Evolutionary conservation across 805 yeast genomes (phyloP).

Genomic region (Suhomyces tanzawaensis): DNA sequence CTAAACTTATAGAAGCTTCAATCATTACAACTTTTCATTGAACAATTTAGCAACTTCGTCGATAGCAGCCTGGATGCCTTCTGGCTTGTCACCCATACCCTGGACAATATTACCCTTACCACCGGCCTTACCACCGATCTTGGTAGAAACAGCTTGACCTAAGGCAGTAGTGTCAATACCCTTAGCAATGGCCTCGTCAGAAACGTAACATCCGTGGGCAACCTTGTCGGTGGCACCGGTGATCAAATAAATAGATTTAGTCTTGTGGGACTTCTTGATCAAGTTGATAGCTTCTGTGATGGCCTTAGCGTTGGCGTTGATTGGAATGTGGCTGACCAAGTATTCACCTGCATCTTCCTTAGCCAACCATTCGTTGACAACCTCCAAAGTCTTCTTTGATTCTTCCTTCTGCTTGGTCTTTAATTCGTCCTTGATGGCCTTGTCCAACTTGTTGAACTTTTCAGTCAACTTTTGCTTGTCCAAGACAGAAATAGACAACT

Average conservation of each 20-base stretch:
- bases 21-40: conserved; percentile 49
- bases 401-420: conserved; percentile 88
- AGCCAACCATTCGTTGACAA: conserved; percentile 66
- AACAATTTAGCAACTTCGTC: conserved; percentile 63
- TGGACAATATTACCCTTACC: conserved; percentile 96
- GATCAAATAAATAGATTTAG: conserved; percentile 73
- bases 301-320: conserved; percentile 86
- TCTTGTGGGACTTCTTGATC: conserved; percentile 72
- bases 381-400: conserved; percentile 74
- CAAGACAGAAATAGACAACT: conserved; percentile 76
- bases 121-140: conserved; percentile 96
- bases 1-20: background rate
- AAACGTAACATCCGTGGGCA: conserved; percentile 93
- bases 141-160: conserved; percentile 64
- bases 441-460: conserved; percentile 75
- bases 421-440: conserved; percentile 81
- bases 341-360: conserved; percentile 48
- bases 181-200: conserved; percentile 63
- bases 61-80: conserved; percentile 70
- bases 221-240: conserved; percentile 73
- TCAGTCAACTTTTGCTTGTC: conserved; percentile 74
- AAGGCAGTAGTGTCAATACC: conserved; percentile 76
- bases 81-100: conserved; percentile 89
- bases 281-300: conserved; percentile 88
- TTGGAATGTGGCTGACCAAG: conserved; percentile 66